Base-by-base conservation (phyloP, 257 asterid genomes). In the Cynanchum wilfordii region DNA sequence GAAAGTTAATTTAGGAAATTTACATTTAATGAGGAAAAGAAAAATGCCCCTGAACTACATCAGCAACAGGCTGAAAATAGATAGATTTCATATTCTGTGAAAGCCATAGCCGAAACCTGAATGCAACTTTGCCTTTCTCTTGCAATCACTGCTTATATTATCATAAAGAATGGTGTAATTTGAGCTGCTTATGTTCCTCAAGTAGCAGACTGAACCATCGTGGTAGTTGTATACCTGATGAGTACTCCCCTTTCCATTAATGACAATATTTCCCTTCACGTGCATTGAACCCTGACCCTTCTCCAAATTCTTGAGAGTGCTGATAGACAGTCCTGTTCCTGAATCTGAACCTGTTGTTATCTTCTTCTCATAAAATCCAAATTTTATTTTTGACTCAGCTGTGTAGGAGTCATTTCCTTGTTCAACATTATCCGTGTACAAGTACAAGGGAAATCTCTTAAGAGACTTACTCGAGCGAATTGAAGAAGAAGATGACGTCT, bases 111-210 rank as follows among this genome's bases (percentile, higher is more conserved):
- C 66, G 3, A 22, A 38, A 22, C 40, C 49, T n/a, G 57, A 70
- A 19, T 38, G 74, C 65, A 56, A 38, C 13, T 20, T 22, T n/a
- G 54, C 7, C 16, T 12, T 54, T 24, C 72, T 55, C 6, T 45
- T 49, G 73, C 96, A 90, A 56, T 45, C 47, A 13, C 50, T 54
- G 73, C 81, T 86, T 81, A 79, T 83, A 45, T 87, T 70, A 70
- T 88, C 87, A 13, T 79, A 80, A 27, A 88, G 64, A 77, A 90
- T 82, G 11, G 90, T 88, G 87, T 88, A 87, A 63, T 87, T 87
- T 22, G 90, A 87, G 87, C 93, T 89, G 73, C 96, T 87, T 49
- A 90, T 70, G 22, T 83, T 79, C 79, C 98, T 89, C 47, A 66
- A 80, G 70, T 90, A 92, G 76, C 97, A 90, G 17, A 33, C 78